Base-by-base conservation (phyloP, 2,329 filamentous ascomycete genomes). In the Myriosclerotinia scirpicola region DNA sequence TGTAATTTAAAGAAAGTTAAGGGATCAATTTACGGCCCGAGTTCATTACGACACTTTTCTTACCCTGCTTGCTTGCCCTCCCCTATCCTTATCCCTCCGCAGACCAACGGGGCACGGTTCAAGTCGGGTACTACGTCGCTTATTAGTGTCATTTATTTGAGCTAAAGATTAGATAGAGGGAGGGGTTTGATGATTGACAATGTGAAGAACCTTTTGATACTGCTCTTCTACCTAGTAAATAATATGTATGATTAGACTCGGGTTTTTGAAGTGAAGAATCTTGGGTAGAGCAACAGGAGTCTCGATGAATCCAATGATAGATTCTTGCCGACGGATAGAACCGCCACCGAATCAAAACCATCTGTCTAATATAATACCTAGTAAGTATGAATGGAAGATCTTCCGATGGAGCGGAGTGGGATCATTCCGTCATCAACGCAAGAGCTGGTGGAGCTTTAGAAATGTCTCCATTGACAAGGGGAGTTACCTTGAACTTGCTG, bases 21-120 rank as follows among this genome's bases (percentile, higher is more conserved):
- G 56, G 56, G 56, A 60, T 60, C 56, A 48, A 38, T 48, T 38
- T 60, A 22, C 56, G 56, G 56, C 56, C 56, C 56, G 56, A 60
- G 56, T 60, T 60, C 20, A 60, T 48, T 48, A 48, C 56, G 42
- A 60, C 15, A 34, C 34, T 60, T 11, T 56, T 36, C 40, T 46
- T 42, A 15, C 30, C 46, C 36, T 59, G 26, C 42, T 3, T 34
- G 30, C 30, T 6, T 34, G 5, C 30, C 30, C 56, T 59, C 56
- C 26, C 56, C 56, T 59, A 59, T 59, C 42, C 42, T 54, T 59
- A 22, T 59, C 30, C 42, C 12, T 34, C 36, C 30, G 48, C 11
- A n/a, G 26, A n/a, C 48, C 56, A 22, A 59, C 11, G 7, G 30
- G 30, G 56, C 56, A 48, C 42, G 56, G 42, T 60, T 60, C 56